These are phyloP conservation scores for Onygenales sp. DNA, from an alignment of 2,329 filamentous ascomycete species.

Conservation along the genomic window DNA sequence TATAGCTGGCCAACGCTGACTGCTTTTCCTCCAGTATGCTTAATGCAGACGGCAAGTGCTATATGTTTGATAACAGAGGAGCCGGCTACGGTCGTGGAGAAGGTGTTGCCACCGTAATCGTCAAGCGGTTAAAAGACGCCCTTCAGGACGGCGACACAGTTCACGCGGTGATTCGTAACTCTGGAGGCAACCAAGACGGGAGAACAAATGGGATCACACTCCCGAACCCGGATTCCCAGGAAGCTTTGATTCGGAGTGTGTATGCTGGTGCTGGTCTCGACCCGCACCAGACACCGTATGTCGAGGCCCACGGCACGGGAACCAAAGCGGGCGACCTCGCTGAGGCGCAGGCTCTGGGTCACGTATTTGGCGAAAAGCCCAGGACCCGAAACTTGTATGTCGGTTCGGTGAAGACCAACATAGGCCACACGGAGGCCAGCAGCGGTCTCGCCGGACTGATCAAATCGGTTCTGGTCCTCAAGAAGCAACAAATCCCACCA, in stretches of 20 bases:
- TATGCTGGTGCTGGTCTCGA: slow-evolving; percentile 17
- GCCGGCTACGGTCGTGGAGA: slow-evolving; percentile 49
- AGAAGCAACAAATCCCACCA: slow-evolving; percentile 16
- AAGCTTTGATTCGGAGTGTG: slow-evolving; percentile 16
- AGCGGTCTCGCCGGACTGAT: slow-evolving; percentile 19
- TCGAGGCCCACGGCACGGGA: slow-evolving; percentile 76
- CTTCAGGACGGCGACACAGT: slow-evolving; percentile 38
- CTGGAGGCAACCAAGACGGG: slow-evolving; percentile 36
- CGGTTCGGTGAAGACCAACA: slow-evolving; percentile 18
- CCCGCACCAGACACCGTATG: slow-evolving; percentile 58
- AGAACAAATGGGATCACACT: slow-evolving; percentile 32
- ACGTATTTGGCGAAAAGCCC: background rate
- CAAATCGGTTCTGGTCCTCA: slow-evolving; percentile 17
- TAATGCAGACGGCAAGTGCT: slow-evolving; percentile 32
- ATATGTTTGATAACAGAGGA: slow-evolving; percentile 39
- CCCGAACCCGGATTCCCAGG: slow-evolving; percentile 22
- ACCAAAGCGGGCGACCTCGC: slow-evolving; percentile 69
- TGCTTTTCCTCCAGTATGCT: slow-evolving; percentile 1
- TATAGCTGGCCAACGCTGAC: background rate
- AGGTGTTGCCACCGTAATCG: slow-evolving; percentile 38
- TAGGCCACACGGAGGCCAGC: slow-evolving; percentile 20
- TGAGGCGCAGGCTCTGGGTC: background rate
- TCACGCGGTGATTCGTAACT: slow-evolving; percentile 33
- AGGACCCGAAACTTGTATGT: slow-evolving; percentile 3
- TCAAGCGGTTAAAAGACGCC: slow-evolving; percentile 44